A percentile compares a stretch with the other conserved stretches of the same genome.
Conservation (phyloP, 2,329 filamentous ascomycete genomes). For the Phaeophleospora eucalypticola region DNA sequence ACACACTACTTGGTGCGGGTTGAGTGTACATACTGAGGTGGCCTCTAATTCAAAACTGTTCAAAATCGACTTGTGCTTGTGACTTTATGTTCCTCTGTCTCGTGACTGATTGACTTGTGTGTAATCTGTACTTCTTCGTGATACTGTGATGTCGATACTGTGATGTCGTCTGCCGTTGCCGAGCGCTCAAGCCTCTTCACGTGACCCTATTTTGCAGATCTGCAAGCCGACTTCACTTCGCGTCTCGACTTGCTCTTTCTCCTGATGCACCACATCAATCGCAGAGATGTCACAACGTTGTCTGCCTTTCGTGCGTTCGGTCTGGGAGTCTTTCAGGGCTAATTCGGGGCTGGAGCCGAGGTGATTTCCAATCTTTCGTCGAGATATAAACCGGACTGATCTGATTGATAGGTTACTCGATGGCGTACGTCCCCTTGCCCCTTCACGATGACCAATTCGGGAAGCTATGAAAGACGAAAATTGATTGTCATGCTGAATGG, state of each 20-base stretch:
- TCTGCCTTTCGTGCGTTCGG: slow-evolving; percentile 31
- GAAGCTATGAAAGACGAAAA: not conserved
- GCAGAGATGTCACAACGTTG: slow-evolving; percentile 21
- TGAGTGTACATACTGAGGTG: slow-evolving; percentile 13
- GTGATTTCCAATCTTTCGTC: slow-evolving; percentile 44
- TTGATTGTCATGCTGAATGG: not conserved
- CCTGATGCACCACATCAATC: not conserved
- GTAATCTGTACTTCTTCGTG: too few species aligned
- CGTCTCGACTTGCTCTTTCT: not conserved
- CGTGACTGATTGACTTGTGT: too few species aligned
- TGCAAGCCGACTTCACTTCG: slow-evolving; percentile 5
- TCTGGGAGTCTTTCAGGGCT: slow-evolving; percentile 64
- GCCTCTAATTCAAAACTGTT: slow-evolving; percentile 9
- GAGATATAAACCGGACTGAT: not conserved
- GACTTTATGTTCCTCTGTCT: too few species aligned
- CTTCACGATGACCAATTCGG: too few species aligned
- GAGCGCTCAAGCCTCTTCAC: not conserved
- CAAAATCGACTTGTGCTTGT: slow-evolving; percentile 1
- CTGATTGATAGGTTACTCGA: slow-evolving; percentile 38
- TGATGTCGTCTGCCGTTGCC: too few species aligned
- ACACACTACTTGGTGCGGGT: slow-evolving; percentile 7
- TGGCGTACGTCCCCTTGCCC: slow-evolving; percentile 16
- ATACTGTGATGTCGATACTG: too few species aligned
- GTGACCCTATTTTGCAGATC: not conserved
- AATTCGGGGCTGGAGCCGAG: slow-evolving; percentile 86